Base-by-base conservation (phyloP, 2,329 filamentous ascomycete species). In the Stagonosporopsis vannaccii region DNA sequence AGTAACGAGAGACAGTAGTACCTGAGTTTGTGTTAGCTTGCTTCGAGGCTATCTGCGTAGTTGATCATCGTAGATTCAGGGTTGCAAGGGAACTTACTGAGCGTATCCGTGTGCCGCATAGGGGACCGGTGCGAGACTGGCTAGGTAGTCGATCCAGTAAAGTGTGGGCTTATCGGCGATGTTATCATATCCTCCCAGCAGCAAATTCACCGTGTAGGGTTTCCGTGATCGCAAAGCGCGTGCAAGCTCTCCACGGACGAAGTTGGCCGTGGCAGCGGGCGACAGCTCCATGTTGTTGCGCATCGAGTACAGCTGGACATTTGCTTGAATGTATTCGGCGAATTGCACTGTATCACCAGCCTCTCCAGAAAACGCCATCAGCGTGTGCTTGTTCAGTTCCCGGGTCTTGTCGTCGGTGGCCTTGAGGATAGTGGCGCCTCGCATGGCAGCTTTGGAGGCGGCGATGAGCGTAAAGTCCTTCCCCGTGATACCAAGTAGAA, bases 381-480 rank as follows among this genome's bases (percentile, higher is more conserved):
- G 80, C 8, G 92, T 97, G 80, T 97, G 88, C 81, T 95, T 90
- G 85, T 97, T 99, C 68, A 99, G 83, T 66, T 85, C 81, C 76
- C 92, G 87, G 64, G 95, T 99, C 87, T 99, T 99, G 85, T 99
- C 94, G 79, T 99, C 96, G 66, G 87, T 86, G 56, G 91, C 87
- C 81, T 99, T 99, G 75, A 99, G 88, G 78, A 99, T 90, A 58
- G 94, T 97, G 63, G 92, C 91, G 72, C 95, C 95, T 82, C 95
- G 89, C 93, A 98, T 98, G 72, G 93, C 91, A 75, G 95, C 95
- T 84, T 99, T 98, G 62, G 93, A 98, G 71, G 95, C 91, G 72
- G 92, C 95, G 77, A 99, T 88, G 85, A 99, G 88, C 82, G 93
- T 96, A 79, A 97, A 99, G 86, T 99, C 96, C 84, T 97, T 97